Base-by-base conservation (phyloP, 2,329 filamentous ascomycete genomes). In the Arthrocladium fulminans region DNA sequence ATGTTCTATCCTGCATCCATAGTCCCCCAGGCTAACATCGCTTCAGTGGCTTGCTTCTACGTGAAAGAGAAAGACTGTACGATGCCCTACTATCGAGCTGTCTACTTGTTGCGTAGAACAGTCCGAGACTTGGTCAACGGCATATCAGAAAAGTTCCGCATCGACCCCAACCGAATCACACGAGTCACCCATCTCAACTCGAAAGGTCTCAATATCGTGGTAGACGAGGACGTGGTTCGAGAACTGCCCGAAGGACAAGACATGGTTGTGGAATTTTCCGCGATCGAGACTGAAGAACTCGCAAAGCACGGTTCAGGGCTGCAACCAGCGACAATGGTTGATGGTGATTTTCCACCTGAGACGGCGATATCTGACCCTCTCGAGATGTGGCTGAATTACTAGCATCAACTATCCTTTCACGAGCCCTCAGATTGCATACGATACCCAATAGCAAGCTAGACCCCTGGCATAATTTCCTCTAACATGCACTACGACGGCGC, bases 181-280 rank as follows among this genome's bases (percentile, higher is more conserved):
- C 81, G 84, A 29, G 82, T 83, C 1, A 72, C 94, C 3, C 86
- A 81, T 49, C 72, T 88, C 46, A 83, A 86, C 35, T 74, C 81
- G 12, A 81, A 81, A 54, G 88, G 88, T 0, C 68, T 96, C 1
- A 81, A 88, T 59, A 81, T 97, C 48, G 80, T 94, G 61, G 77
- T 97, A 58, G 92, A 97, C 60, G 88, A 97, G 60, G 88, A 96
- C 54, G 83, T 94, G 41, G 79, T 97, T 25, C 77, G 78, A 38
- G 84, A 90, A 64, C 73, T 97, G 45, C 78, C 81, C 1, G 92
- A 98, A 68, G 89, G 88, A 25, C 88, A 97, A 65, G 90, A 95
- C 61, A 92, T 97, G 84, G 71, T 76, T 30, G 77, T 77, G 35
- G 80, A 84, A 58, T 78, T 83, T 50, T 75, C 86, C 49, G 83